Conservation (phyloP, 2,329 filamentous ascomycete species). For the Sarocladium strictum region DNA sequence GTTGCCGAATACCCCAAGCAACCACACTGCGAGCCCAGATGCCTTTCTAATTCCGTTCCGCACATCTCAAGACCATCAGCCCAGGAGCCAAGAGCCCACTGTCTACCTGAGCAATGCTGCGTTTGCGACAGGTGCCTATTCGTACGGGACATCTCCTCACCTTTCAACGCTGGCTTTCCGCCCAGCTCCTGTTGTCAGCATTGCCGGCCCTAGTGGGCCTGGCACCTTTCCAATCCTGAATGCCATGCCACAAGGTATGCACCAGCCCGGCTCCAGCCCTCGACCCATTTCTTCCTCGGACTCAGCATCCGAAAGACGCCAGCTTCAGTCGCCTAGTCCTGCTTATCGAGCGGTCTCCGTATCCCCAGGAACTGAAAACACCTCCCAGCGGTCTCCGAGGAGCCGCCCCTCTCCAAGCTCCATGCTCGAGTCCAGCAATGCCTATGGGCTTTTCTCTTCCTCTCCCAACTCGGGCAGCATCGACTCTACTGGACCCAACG, state of each 20-base stretch:
- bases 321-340: not conserved
- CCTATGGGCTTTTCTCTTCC: not conserved
- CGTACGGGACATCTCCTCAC: not conserved
- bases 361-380: not conserved
- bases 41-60: not conserved
- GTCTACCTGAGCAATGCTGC: not conserved
- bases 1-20: no score
- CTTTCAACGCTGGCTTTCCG: not conserved
- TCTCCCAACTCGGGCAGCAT: not conserved
- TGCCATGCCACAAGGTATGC: not conserved
- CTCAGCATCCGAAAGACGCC: not conserved
- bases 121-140: not conserved
- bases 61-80: not conserved
- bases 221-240: not conserved
- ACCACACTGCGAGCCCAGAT: no score
- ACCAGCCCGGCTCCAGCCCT: not conserved
- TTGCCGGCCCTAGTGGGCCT: not conserved
- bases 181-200: not conserved
- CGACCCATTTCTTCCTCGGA: not conserved
- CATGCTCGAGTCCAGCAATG: not conserved
- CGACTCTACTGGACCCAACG: not conserved
- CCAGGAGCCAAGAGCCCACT: not conserved
- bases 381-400: not conserved
- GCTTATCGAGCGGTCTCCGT: not conserved
- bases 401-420: not conserved